Percentiles rank a stretch among this genome's conserved stretches.
phyloP scores from a whole-genome alignment of 2,329 filamentous ascomycete species.

The Pestalotiopsis sp. region DNA sequence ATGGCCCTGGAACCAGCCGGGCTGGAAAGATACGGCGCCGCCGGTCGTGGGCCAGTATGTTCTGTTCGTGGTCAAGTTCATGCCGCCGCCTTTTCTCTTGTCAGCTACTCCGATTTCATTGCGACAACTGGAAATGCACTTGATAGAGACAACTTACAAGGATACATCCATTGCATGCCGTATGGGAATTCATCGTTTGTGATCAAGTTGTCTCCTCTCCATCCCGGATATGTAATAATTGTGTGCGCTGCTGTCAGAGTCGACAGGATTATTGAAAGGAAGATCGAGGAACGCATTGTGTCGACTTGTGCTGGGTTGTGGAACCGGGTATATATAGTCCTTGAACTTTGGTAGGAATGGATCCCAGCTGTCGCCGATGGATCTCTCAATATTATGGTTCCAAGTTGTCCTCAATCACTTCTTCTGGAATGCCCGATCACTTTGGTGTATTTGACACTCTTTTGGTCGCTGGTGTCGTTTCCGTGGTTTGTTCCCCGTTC shows the following conservation, averaged over 20 bases:
- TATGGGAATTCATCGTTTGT: slow-evolving; percentile 80
- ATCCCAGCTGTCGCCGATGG: not conserved
- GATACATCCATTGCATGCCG: slow-evolving; percentile 95
- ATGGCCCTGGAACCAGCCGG: slow-evolving; percentile 95
- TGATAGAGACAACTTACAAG: slow-evolving; percentile 63
- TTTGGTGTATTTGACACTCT: not conserved
- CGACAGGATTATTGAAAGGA: slow-evolving; percentile 47
- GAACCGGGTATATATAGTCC: slow-evolving; percentile 11
- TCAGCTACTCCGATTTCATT: not conserved
- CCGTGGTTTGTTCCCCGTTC: not conserved
- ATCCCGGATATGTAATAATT: slow-evolving; percentile 85
- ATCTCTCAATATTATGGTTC: not conserved
- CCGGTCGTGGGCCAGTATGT: slow-evolving; percentile 90
- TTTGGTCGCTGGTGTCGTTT: not conserved
- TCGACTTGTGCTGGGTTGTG: slow-evolving; percentile 22
- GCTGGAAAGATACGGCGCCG: slow-evolving; percentile 87
- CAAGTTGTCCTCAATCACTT: not conserved
- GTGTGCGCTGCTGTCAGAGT: slow-evolving; percentile 67
- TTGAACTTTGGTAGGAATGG: not conserved
- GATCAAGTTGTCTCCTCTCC: slow-evolving; percentile 83
- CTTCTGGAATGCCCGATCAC: not conserved
- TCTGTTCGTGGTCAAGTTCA: slow-evolving; percentile 75
- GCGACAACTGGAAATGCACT: not conserved
- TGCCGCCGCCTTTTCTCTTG: slow-evolving; percentile 73
- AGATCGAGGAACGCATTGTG: slow-evolving; percentile 48